Conservation (phyloP, 208 protist genomes). For the Wallacemonas sp. region DNA sequence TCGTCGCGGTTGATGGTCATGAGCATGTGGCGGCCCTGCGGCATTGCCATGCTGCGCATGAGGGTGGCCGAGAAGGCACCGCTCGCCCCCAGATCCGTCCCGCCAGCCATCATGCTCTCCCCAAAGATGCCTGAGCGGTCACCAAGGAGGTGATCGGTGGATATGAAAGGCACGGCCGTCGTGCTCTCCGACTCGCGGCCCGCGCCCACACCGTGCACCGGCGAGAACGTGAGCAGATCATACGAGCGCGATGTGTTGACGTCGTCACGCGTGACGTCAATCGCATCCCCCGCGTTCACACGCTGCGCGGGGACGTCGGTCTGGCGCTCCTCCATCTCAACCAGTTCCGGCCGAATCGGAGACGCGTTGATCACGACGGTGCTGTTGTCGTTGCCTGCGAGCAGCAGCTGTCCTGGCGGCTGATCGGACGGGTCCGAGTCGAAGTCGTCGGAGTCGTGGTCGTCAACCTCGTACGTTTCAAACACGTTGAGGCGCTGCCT, state of each 20-base stretch:
- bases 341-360: background rate
- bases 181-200: background rate
- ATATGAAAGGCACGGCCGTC: background rate
- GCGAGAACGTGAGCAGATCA: background rate
- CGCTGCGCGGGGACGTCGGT: background rate
- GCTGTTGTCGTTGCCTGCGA: background rate
- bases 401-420: background rate
- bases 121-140: constrained; percentile 10
- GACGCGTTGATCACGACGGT: background rate
- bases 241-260: background rate
- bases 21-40: constrained; percentile 7
- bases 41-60: background rate
- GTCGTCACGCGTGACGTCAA: background rate
- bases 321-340: constrained; percentile 6
- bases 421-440: background rate
- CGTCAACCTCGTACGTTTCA: constrained; percentile 3
- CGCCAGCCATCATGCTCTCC: constrained; percentile 6
- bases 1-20: constrained; percentile 64
- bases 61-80: constrained; percentile 1
- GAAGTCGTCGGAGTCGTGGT: constrained; percentile 9
- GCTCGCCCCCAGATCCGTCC: background rate
- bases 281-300: background rate
- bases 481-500: constrained; percentile 12
- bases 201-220: background rate
- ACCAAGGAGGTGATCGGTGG: background rate